Evolutionary conservation across 345 rosid genomes (phyloP).

Genomic region (Populus tremula): DNA sequence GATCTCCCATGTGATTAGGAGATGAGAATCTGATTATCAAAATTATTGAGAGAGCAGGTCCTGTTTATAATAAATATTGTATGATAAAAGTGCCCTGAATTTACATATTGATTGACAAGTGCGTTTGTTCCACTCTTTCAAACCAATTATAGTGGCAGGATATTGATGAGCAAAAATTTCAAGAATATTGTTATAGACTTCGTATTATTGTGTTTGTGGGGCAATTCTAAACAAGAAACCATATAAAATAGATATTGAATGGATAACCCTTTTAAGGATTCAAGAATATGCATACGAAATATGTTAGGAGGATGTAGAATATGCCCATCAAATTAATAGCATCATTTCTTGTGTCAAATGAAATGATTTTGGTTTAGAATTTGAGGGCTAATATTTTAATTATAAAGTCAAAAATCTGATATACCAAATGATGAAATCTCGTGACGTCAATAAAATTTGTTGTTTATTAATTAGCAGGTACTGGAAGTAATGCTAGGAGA

Average conservation of each 20-base stretch:
- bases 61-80: not conserved
- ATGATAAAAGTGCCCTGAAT: not conserved
- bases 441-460: not conserved
- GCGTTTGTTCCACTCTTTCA: not conserved
- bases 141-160: not conserved
- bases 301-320: not conserved
- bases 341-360: not conserved
- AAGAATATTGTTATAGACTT: not conserved
- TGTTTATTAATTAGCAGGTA: conserved; percentile 40
- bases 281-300: too few relatives aligned
- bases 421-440: not conserved
- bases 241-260: not conserved
- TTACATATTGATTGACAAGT: not conserved
- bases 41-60: conserved; percentile 15
- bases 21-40: conserved; percentile 25
- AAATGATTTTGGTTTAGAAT: conserved; percentile 3
- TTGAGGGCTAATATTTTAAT: not conserved
- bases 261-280: not conserved
- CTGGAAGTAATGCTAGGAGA: conserved; percentile 61
- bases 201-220: not conserved
- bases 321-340: not conserved
- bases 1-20: conserved; percentile 33
- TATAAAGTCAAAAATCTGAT: not conserved
- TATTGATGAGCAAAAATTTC: not conserved
- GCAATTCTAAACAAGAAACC: not conserved